phyloP scores from a whole-genome alignment of 805 yeast species.

The Zygoascus tannicola region DNA sequence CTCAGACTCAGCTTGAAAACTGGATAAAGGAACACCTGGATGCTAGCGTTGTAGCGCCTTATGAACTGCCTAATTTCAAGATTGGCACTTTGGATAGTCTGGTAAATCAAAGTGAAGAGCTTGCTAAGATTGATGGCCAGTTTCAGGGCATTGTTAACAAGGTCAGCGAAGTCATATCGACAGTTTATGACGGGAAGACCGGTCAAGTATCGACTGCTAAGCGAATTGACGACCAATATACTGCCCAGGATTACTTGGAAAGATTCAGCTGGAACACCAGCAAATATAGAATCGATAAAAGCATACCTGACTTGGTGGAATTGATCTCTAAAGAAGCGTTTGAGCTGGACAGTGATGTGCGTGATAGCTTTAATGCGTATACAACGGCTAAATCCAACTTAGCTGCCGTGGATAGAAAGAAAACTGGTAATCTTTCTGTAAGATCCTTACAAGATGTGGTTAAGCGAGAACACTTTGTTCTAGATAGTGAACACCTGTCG shows the following conservation, averaged over 20 bases:
- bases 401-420: slow-evolving; percentile 83
- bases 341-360: slow-evolving; percentile 77
- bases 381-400: slow-evolving; percentile 75
- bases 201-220: slow-evolving; percentile 40
- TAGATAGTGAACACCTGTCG: slow-evolving; percentile 75
- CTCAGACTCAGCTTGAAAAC: slow-evolving; percentile 29
- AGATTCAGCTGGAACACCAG: slow-evolving; percentile 80
- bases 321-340: slow-evolving; percentile 67
- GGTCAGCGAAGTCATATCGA: slow-evolving; percentile 60
- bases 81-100: slow-evolving; percentile 91
- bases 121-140: slow-evolving; percentile 73
- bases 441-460: slow-evolving; percentile 87
- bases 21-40: slow-evolving; percentile 31
- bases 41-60: slow-evolving; percentile 42
- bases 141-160: slow-evolving; percentile 60
- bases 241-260: slow-evolving; percentile 58
- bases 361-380: slow-evolving; percentile 63
- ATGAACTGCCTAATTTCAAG: slow-evolving; percentile 74
- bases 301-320: slow-evolving; percentile 66
- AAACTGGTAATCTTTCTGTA: slow-evolving; percentile 86
- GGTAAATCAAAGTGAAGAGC: slow-evolving; percentile 84
- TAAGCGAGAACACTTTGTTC: slow-evolving; percentile 69
- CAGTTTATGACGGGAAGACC: slow-evolving; percentile 36
- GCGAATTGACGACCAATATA: slow-evolving; percentile 40
- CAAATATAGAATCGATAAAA: slow-evolving; percentile 75